Conservation (phyloP, 768 basidiomycete genomes). For the Lepiota venenata region DNA sequence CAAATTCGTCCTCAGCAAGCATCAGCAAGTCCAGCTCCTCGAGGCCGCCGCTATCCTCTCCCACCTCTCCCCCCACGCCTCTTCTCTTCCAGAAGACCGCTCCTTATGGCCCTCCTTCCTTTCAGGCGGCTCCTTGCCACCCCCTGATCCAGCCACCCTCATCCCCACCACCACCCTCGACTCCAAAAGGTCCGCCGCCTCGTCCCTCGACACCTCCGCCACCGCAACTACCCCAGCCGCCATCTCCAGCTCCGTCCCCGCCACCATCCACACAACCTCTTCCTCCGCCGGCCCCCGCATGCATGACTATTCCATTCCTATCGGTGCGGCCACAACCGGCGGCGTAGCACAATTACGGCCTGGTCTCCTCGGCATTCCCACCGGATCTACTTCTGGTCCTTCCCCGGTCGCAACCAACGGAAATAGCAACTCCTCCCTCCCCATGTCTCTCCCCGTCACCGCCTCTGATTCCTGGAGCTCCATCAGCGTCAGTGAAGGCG, state of each 20-base stretch:
- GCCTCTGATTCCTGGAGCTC: constrained; percentile 21
- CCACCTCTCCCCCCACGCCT: constrained; percentile 66
- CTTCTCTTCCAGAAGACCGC: constrained; percentile 89
- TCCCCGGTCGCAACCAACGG: too few relatives aligned
- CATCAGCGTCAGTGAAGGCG: constrained; percentile 15
- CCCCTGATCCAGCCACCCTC: constrained; percentile 31
- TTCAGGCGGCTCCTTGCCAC: constrained; percentile 65
- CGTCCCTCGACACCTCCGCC: neutral
- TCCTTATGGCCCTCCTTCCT: constrained; percentile 88
- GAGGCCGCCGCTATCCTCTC: constrained; percentile 97
- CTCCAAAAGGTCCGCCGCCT: constrained; percentile 13
- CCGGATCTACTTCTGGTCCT: constrained; percentile 17
- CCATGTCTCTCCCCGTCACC: constrained; percentile 33
- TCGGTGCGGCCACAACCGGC: constrained; percentile 16
- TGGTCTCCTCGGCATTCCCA: constrained; percentile 43
- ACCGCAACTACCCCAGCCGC: constrained; percentile 10
- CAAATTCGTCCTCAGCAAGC: constrained; percentile 89
- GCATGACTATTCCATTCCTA: constrained; percentile 60
- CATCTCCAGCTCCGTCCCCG: constrained; percentile 54
- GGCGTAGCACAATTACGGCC: constrained; percentile 48
- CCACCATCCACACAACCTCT: constrained; percentile 24
- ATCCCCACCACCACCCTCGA: constrained; percentile 23
- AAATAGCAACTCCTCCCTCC: constrained; percentile 7
- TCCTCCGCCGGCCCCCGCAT: constrained; percentile 52
- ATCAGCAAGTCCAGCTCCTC: constrained; percentile 95